Base-by-base conservation (phyloP, 148 eudicot genomes). In the Chenopodium formosanum region DNA sequence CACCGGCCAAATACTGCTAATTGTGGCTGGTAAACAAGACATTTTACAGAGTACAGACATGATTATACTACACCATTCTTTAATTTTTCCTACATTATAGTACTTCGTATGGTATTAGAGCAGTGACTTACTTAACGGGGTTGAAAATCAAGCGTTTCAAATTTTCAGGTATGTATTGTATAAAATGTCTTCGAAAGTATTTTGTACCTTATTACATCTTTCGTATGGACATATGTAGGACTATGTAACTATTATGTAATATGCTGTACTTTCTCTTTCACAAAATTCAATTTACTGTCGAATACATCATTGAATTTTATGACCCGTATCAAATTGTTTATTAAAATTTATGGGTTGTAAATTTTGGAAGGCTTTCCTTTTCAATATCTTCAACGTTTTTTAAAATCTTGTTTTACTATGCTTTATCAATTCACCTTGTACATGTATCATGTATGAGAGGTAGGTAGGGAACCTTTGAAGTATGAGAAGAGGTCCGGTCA, bases 31-130 rank as follows among this genome's bases (percentile, higher is more conserved):
- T 77, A 60, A 22, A 37, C 46, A 16, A 37, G 56, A 82, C 29
- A 29, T 16, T 2, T n/a, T 72, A 72, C 40, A 25, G n/a, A 74
- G 11, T 72, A 72, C 40, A 25, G n/a, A 74, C 29, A 70, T 72
- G 63, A 74, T 19, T 50, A 50, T 74, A 74, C 63, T 13, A 74
- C 19, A 74, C 12, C 32, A 25, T 74, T 74, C 63, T 74, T 74
- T 29, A 48, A 27, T 48, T 74, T 50, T 48, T 6, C 44, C 44
- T 37, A 37, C 44, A 37, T 7, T 37, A 37, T 6, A 4, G 44
- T 40, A 40, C 6, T 40, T 40, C 6, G 44, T 5, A 40, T 40
- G 44, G 44, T 14, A 4, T 69, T 14, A 69, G 17, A 32, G 72
- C 37, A 31, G 72, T 4, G 6, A 1, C 16, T 32, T 31, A 68